Base-by-base conservation (phyloP, 371 early-diverging fungal species). In the Rhizopus sp. region DNA sequence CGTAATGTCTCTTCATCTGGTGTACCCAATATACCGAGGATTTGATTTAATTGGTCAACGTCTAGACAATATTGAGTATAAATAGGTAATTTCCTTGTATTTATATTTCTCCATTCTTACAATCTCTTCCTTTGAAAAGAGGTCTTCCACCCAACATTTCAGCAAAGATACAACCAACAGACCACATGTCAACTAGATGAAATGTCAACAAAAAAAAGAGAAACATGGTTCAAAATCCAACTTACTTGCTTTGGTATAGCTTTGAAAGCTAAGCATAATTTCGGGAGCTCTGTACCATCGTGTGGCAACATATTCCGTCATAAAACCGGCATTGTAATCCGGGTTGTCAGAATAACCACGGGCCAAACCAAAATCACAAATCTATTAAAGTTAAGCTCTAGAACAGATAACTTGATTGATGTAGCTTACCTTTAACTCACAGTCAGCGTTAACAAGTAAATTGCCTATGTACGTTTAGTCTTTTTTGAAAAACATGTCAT, bases 221-320 rank as follows among this genome's bases (percentile, higher is more conserved):
- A 0, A 23, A 3, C 6, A 0, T 35, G 10, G 35, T 33, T 15
- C 10, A 7, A 3, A 6, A 32, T 44, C 34, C 8, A 29, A 85
- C 87, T 66, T 83, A 92, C 93, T 95, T 41, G 96, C 96, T 84
- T 95, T 94, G 42, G 94, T 93, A 77, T 99, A 99, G 52, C 82
- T 87, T 62, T 91, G 88, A 74, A 92, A 91, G 53, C 94, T 93
- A 40, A 99, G 77, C 91, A 99, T 95, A 57, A 99, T 92, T 73
- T 99, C 99, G 30, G 99, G 99, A 9, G 99, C 92, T 61, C 99
- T 85, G 74, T 99, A 99, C 99, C 99, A 99, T 62, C 99, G 82
- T 0, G 99, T 99, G 44, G 98, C 94, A 32, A 97, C 99, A 62
- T 96, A 96, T 73, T 96, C 95, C 34, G 96, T 95, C 93, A 96